A percentile compares a stretch with the other conserved stretches of the same genome.
phyloP scores from a whole-genome alignment of 345 rosid species.

The Iberis pinnata region DNA sequence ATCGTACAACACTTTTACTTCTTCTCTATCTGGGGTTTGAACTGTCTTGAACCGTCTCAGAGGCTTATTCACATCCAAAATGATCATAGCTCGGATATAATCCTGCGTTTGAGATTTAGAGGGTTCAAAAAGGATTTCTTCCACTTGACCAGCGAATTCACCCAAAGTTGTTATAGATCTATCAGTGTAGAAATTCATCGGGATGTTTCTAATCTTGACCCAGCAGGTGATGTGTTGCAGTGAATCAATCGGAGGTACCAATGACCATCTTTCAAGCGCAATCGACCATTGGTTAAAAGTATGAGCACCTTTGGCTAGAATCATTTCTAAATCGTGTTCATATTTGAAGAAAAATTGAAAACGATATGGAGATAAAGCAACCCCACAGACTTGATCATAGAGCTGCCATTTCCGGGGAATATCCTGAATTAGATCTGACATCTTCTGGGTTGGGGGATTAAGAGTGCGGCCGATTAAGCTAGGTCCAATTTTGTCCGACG shows the following conservation, averaged over 20 bases:
- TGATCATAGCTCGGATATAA: background rate
- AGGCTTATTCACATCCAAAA: background rate
- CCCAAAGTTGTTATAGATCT: background rate
- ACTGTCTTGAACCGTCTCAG: background rate
- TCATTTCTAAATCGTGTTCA: background rate
- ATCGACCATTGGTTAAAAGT: background rate
- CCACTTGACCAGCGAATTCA: background rate
- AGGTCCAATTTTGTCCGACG: too few species aligned
- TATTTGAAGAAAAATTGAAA: too few species aligned
- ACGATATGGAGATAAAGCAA: too few species aligned
- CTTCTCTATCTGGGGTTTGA: too few species aligned
- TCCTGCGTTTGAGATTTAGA: background rate
- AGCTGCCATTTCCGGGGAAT: background rate
- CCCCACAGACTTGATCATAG: background rate
- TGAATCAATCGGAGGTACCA: background rate
- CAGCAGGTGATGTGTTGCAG: background rate
- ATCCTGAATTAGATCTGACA: background rate
- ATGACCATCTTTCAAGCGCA: background rate
- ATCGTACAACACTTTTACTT: background rate
- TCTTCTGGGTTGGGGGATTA: too few species aligned
- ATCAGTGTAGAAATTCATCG: background rate
- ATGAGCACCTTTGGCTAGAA: background rate
- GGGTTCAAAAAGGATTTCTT: background rate
- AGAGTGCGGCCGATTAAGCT: too few species aligned
- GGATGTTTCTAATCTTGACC: background rate